phyloP scores from a whole-genome alignment of 2,329 filamentous ascomycete species.

The Scolecobasidium constrictum region DNA sequence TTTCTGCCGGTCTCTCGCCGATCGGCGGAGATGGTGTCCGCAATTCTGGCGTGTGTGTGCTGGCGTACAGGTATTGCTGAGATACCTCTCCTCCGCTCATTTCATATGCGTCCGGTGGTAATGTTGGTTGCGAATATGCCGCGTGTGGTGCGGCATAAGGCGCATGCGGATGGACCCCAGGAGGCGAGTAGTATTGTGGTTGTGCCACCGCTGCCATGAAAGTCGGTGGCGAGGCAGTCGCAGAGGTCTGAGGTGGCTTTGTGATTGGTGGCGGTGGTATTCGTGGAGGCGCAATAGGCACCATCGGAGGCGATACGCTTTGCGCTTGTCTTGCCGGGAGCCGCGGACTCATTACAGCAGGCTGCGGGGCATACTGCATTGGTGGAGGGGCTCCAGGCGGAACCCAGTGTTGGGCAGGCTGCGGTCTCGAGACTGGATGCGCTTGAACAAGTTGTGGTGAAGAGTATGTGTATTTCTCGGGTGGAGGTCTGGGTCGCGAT shows the following conservation, averaged over 20 bases:
- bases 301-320: neutral
- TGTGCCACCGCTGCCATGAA: neutral
- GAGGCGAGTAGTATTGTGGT: neutral
- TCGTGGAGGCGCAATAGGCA: neutral
- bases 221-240: neutral
- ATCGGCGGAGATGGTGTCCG: neutral
- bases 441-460: neutral
- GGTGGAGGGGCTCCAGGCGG: neutral
- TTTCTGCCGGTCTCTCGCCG: neutral
- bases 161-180: neutral
- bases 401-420: neutral
- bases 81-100: neutral
- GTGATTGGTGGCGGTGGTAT: neutral
- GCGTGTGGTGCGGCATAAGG: slow-evolving; percentile 1
- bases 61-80: neutral
- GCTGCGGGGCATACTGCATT: neutral
- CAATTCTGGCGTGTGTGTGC: neutral
- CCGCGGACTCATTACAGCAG: neutral
- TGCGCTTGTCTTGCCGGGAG: neutral
- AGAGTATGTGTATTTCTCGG: neutral
- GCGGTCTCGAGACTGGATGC: neutral
- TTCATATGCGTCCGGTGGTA: neutral
- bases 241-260: neutral
- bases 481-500: neutral
- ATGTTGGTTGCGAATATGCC: too few relatives aligned